Conservation (phyloP, 73 alveolate genomes). For the Symbiodinium pilosum region DNA sequence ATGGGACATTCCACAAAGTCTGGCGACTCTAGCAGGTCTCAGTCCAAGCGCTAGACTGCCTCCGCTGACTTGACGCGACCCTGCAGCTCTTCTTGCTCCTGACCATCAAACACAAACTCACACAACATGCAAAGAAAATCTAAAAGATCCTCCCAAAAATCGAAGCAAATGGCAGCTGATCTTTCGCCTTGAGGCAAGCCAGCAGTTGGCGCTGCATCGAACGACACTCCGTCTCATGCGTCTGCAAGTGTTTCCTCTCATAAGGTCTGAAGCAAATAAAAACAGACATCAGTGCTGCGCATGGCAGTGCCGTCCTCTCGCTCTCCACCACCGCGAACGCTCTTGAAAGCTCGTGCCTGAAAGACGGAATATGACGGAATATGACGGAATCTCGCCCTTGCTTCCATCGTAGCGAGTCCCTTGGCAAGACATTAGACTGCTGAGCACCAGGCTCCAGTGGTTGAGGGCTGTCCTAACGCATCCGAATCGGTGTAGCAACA, state of each 20-base stretch:
- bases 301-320: not conserved
- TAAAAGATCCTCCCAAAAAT: too few relatives aligned
- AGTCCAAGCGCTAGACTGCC: not conserved
- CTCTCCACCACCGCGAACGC: not conserved
- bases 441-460: not conserved
- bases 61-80: not conserved
- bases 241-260: not conserved
- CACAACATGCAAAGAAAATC: too few relatives aligned
- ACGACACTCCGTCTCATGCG: not conserved
- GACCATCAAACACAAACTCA: too few relatives aligned
- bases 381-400: not conserved
- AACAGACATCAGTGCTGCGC: not conserved
- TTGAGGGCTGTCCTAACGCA: too few relatives aligned
- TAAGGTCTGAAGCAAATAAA: not conserved
- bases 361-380: not conserved
- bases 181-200: not conserved
- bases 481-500: too few relatives aligned
- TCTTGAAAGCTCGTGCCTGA: slow-evolving; percentile 6
- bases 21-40: not conserved
- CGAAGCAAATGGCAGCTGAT: too few relatives aligned
- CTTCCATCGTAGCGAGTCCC: not conserved
- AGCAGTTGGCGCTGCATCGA: slow-evolving; percentile 7
- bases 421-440: not conserved
- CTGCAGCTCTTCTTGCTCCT: not conserved
- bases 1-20: not conserved